A percentile compares a stretch with the other conserved stretches of the same genome.
These are phyloP conservation scores for Botryotinia calthae DNA, from an alignment of 2,329 filamentous ascomycete genomes.

Conservation along the genomic window DNA sequence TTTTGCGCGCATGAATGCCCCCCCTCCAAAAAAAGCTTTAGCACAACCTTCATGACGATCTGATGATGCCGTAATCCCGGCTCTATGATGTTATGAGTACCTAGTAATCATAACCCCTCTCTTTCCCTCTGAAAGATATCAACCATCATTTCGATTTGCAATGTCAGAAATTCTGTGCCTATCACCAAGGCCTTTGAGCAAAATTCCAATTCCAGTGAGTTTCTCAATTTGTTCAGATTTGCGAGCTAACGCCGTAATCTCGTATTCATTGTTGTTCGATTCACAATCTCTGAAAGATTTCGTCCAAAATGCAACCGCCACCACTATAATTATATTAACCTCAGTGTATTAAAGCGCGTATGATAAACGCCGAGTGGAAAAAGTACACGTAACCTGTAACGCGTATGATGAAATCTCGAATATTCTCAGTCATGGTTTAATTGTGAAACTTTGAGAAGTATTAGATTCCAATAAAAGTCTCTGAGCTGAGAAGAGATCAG, in stretches of 20 bases:
- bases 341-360: neutral
- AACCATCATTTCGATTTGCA: neutral
- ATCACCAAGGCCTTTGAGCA: neutral
- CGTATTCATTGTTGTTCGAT: neutral
- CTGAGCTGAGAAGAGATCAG: neutral
- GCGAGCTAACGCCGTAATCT: neutral
- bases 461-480: neutral
- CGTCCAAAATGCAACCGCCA: neutral
- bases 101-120: neutral
- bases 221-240: neutral
- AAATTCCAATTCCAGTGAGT: neutral
- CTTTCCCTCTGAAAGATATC: neutral
- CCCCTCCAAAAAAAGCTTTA: neutral
- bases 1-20: neutral
- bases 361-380: neutral
- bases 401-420: neutral
- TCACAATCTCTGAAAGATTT: neutral
- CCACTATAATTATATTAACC: no score
- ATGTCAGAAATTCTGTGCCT: neutral
- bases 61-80: neutral
- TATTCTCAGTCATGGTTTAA: neutral
- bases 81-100: neutral
- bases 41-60: neutral
- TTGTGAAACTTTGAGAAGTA: neutral
- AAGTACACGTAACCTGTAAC: neutral